phyloP scores from a whole-genome alignment of 225 moss, liverwort and hornwort species.

The Antitrichia curtipendula region DNA sequence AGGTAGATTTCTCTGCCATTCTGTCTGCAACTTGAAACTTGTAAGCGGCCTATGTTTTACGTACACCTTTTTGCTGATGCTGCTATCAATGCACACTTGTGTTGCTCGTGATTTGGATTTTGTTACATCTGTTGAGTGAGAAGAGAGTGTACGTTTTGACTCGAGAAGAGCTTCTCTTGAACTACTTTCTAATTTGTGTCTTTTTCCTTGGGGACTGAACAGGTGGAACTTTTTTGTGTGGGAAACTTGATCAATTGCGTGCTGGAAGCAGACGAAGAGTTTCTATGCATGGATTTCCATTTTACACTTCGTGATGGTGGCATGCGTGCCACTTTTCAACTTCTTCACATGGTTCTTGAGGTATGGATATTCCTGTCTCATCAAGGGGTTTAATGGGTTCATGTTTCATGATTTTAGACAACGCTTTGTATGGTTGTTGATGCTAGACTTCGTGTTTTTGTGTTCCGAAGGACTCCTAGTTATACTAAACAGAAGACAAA shows the following conservation, averaged over 20 bases:
- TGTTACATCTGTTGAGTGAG: background rate
- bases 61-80: background rate
- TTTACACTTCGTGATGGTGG: constrained; percentile 98
- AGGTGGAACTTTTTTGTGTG: constrained; percentile 99
- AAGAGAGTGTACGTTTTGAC: background rate
- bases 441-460: background rate
- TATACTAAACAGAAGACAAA: background rate
- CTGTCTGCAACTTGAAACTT: background rate
- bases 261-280: constrained; percentile 97
- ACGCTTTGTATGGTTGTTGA: background rate
- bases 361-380: constrained; percentile 8
- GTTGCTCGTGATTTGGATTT: background rate
- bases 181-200: background rate
- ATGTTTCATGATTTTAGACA: background rate
- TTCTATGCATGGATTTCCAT: constrained; percentile 99
- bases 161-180: background rate
- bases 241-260: constrained; percentile 98
- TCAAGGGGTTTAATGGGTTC: background rate
- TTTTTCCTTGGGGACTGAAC: background rate
- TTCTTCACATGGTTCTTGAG: constrained; percentile 99
- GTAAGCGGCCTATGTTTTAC: background rate
- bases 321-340: constrained; percentile 98
- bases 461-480: background rate
- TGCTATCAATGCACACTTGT: background rate
- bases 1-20: constrained; percentile 33